Evolutionary conservation across 257 asterid species (phyloP), one percentile per base, ranked within the genome.

Genomic region (Jaltomata sinuosa): DNA sequence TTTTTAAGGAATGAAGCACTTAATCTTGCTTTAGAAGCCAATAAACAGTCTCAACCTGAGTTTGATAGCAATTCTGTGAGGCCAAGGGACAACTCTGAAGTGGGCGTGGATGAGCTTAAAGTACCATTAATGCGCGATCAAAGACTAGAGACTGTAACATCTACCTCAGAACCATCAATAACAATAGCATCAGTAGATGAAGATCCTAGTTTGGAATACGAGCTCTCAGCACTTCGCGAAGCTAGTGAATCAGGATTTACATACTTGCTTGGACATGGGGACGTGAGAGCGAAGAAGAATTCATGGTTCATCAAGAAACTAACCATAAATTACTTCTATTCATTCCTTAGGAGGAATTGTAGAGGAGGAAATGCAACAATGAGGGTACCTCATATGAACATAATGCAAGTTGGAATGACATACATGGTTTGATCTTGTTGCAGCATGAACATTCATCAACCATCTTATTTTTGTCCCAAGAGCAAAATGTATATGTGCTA

Each of bases 291-390:
- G 7, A 92, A 91, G 88, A 97, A 95, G 89, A 88, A 91, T 55
- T 95, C 99, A 0, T 85, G 89, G 89, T 97, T 97, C 76, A 4
- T 95, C 25, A 97, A 97, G 94, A 97, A 95, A 77, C 88, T 97
- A 64, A 91, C 86, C 1, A 93, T 97, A 81, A 94, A 95, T 87
- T 97, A 97, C 87, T 92, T 95, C 64, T 97, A 97, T 32, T 93
- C 97, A 6, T 95, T 94, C 88, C 85, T 97, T 91, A 92, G 97
- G 94, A 88, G 89, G 86, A 97, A 95, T 85, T 97, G 99, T 88
- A 93, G 99, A 57, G 99, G 97, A 12, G 98, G 99, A 18, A 92
- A 94, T 64, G 99, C 99, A 2, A 95, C 96, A 1, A 88, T 97
- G 97, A 92, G 87, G 77, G 99, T 94, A 61, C 99, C 99, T 85